Base-by-base conservation (phyloP, 768 basidiomycete species). In the Albatrellus ellisii region DNA sequence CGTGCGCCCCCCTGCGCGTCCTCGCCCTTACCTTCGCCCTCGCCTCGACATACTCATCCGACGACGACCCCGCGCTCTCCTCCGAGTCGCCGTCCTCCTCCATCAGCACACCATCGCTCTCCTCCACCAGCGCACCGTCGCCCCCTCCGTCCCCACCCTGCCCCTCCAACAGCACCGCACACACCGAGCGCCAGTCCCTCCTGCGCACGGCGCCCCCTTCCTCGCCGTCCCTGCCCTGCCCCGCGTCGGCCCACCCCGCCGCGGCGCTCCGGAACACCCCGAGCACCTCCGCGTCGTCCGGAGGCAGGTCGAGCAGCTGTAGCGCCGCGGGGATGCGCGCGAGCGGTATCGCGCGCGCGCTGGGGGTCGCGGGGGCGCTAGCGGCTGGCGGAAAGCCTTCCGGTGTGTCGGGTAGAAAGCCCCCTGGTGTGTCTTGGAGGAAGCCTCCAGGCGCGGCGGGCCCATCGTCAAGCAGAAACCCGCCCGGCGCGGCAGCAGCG, bases 161-260 rank as follows among this genome's bases (percentile, higher is more conserved):
- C 10, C 35, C 54, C 6, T 57, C 60, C 8, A 89, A 63, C 10
- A 90, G 62, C 4, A 79, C 79, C 8, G 79, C 75, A 54, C 86
- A 89, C 4, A 90, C 80, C 10, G 82, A 69, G 27, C 81, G 71
- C 81, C 82, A 90, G 54, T 88, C 86, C 22, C 76, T 74, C 37
- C 67, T 62, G 49, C 67, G 72, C 20, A 90, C 70, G 33, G 52
- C 14, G 52, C 51, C 26, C 54, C 46, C 8, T 59, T 60, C 25
- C 34, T 11, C 17, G 28, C 22, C 36, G 21, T 17, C 26, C 33
- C 8, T 27, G 15, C 12, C 36, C 27, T 24, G 36, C 21, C 11
- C 26, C 27, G n/a, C n/a, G 10, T 59, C 62, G 36, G 58, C 59
- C 85, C 86, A 87, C 14, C 83, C 86, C 1, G 72, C 64, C 0